Evolutionary conservation across 208 protist species (phyloP).

Genomic region (Herpetomonas tarakana): DNA sequence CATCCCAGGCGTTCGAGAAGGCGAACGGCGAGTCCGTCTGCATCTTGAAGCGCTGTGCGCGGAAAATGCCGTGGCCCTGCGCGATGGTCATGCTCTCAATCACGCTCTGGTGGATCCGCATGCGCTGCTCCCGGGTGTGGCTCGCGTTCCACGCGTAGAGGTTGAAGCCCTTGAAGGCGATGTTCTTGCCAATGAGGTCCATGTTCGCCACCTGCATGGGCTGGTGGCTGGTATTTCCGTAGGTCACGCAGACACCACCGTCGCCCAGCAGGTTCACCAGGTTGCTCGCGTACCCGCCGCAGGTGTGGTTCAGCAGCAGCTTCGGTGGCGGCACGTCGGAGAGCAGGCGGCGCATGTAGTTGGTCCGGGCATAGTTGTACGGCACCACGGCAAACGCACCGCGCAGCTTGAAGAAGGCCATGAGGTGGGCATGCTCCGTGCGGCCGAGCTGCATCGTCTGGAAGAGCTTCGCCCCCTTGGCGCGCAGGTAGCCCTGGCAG

Average conservation of each 20-base stretch:
- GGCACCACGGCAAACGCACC: constrained; percentile 84
- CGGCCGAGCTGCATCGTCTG: constrained; percentile 89
- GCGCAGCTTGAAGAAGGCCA: constrained; percentile 82
- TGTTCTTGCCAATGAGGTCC: constrained; percentile 90
- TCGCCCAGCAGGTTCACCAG: constrained; percentile 89
- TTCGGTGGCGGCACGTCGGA: constrained; percentile 92
- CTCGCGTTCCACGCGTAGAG: constrained; percentile 84
- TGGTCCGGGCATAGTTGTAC: constrained; percentile 82
- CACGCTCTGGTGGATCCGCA: constrained; percentile 88
- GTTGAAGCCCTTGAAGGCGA: constrained; percentile 93
- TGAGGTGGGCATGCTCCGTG: constrained; percentile 81
- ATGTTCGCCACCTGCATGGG: constrained; percentile 93
- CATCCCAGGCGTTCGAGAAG: constrained; percentile 89
- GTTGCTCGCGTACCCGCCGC: constrained; percentile 88
- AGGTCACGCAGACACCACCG: constrained; percentile 93
- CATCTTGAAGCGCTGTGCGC: constrained; percentile 90
- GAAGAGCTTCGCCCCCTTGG: constrained; percentile 86
- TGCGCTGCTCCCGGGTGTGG: constrained; percentile 84
- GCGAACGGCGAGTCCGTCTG: constrained; percentile 80
- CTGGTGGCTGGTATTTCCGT: constrained; percentile 95
- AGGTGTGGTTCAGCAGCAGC: constrained; percentile 94
- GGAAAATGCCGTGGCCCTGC: constrained; percentile 86
- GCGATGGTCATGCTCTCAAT: constrained; percentile 88
- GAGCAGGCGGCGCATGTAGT: constrained; percentile 91
- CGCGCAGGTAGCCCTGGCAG: constrained; percentile 84